Conservation (phyloP, 2,329 filamentous ascomycete species). For the Xylariaceae sp. region DNA sequence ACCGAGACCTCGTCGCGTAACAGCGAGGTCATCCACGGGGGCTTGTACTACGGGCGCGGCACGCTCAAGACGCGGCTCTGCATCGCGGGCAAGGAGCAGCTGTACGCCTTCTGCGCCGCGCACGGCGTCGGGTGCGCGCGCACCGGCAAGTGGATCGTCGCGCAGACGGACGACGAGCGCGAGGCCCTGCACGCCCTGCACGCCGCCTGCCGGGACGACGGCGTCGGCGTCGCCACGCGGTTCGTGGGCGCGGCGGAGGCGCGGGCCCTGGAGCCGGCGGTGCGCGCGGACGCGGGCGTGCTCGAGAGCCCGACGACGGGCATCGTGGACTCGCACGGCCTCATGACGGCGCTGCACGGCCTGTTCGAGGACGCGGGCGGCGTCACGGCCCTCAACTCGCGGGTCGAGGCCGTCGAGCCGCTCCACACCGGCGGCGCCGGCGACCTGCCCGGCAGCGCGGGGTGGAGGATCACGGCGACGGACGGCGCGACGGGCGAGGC, state of each 20-base stretch:
- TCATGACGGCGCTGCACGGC: constrained; percentile 78
- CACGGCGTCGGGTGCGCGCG: constrained; percentile 66
- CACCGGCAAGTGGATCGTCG: constrained; percentile 92
- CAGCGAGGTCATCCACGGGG: constrained; percentile 94
- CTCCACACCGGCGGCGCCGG: constrained; percentile 20
- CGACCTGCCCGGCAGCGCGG: constrained; percentile 41
- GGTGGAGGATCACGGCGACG: constrained; percentile 64
- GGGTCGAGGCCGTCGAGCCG: constrained; percentile 58
- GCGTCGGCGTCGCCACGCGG: constrained; percentile 59
- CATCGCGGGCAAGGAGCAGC: constrained; percentile 66
- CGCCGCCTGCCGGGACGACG: constrained; percentile 39
- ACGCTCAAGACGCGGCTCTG: constrained; percentile 83
- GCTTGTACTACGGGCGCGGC: constrained; percentile 76
- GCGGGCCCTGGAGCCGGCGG: constrained; percentile 63
- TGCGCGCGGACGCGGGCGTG: constrained; percentile 66
- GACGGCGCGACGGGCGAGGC: constrained; percentile 43
- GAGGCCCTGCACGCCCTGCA: constrained; percentile 53
- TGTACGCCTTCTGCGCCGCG: constrained; percentile 73
- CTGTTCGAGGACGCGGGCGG: constrained; percentile 75
- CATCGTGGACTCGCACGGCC: constrained; percentile 80
- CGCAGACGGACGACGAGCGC: constrained; percentile 70
- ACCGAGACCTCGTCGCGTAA: constrained; percentile 88
- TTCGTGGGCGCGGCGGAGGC: constrained; percentile 66
- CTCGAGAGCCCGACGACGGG: constrained; percentile 85
- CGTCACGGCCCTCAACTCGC: constrained; percentile 64